phyloP scores from a whole-genome alignment of 2,329 filamentous ascomycete genomes.

The Cordyceps pruinosa region DNA sequence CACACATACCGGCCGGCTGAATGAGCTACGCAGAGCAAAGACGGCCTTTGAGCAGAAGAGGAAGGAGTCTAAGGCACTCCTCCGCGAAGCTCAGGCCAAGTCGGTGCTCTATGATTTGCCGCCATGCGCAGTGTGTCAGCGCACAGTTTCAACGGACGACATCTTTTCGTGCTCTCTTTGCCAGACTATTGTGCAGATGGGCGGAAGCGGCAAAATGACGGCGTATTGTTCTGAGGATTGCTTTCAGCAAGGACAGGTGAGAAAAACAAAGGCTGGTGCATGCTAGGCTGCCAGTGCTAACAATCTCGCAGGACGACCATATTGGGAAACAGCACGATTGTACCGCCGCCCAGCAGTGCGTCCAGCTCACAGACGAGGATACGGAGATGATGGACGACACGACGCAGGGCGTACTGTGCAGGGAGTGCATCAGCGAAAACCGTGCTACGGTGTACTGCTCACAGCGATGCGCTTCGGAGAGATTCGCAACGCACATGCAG shows the following conservation, averaged over 20 bases:
- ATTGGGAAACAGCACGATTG: slow-evolving; percentile 34
- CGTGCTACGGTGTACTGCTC: slow-evolving; percentile 37
- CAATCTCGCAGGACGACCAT: slow-evolving; percentile 29
- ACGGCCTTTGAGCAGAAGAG: slow-evolving; percentile 41
- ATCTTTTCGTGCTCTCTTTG: slow-evolving; percentile 40
- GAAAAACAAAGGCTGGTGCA: slow-evolving; percentile 16
- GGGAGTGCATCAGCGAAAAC: slow-evolving; percentile 33
- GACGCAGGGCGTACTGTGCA: slow-evolving; percentile 31
- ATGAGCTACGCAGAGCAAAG: slow-evolving; percentile 42
- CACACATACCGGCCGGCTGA: slow-evolving; percentile 32
- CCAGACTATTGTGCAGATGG: slow-evolving; percentile 34
- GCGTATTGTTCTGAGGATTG: slow-evolving; percentile 41
- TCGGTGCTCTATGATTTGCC: slow-evolving; percentile 32
- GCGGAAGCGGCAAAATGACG: slow-evolving; percentile 28
- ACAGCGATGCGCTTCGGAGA: slow-evolving; percentile 32
- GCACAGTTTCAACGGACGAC: slow-evolving; percentile 26
- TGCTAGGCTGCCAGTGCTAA: neutral
- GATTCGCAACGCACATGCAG: slow-evolving; percentile 35
- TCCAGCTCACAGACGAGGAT: slow-evolving; percentile 33
- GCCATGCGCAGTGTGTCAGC: slow-evolving; percentile 33
- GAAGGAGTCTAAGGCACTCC: slow-evolving; percentile 30
- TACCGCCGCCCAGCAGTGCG: slow-evolving; percentile 33
- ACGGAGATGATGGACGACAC: slow-evolving; percentile 31
- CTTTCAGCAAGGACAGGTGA: slow-evolving; percentile 34
- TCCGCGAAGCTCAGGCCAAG: slow-evolving; percentile 24